Evolutionary conservation across 192 early-diverging fungal genomes (phyloP).

Genomic region (Spinellus fusiger): DNA sequence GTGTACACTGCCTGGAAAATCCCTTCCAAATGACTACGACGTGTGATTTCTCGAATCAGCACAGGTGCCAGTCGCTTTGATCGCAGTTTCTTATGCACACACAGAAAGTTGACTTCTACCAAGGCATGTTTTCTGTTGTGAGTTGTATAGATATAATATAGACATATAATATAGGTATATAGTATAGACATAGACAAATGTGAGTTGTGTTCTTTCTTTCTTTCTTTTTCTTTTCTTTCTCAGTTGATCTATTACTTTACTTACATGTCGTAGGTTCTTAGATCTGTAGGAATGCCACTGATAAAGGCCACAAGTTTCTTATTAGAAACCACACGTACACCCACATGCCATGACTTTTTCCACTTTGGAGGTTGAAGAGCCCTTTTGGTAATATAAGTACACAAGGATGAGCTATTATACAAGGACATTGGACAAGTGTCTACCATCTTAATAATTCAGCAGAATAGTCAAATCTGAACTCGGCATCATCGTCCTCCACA

Average conservation of each 20-base stretch:
- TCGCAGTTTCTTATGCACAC: slow-evolving; percentile 93
- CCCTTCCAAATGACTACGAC: slow-evolving; percentile 82
- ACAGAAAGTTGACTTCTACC: slow-evolving; percentile 98
- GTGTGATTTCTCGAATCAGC: slow-evolving; percentile 95
- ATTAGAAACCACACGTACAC: slow-evolving; percentile 77
- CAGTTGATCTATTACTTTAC: slow-evolving; percentile 3
- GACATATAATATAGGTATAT: too few relatives aligned
- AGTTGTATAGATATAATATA: too few relatives aligned
- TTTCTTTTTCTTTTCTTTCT: too few relatives aligned
- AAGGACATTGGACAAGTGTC: neutral
- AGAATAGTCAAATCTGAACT: slow-evolving; percentile 96
- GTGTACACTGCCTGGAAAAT: slow-evolving; percentile 99
- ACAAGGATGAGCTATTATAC: neutral
- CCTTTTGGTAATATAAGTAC: slow-evolving; percentile 34
- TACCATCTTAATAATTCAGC: slow-evolving; percentile 89
- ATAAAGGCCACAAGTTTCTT: slow-evolving; percentile 94
- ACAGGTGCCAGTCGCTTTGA: slow-evolving; percentile 92
- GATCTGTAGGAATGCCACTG: slow-evolving; percentile 82
- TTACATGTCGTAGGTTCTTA: slow-evolving; percentile 67
- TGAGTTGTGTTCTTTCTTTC: neutral
- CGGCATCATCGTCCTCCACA: slow-evolving; percentile 94
- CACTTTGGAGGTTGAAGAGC: slow-evolving; percentile 92
- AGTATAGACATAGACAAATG: neutral
- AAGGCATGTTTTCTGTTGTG: slow-evolving; percentile 50
- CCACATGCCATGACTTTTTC: slow-evolving; percentile 84